Percentiles rank a stretch among this genome's conserved stretches.
phyloP scores from a whole-genome alignment of 257 asterid genomes.

The Nyctanthes arbortristis region DNA sequence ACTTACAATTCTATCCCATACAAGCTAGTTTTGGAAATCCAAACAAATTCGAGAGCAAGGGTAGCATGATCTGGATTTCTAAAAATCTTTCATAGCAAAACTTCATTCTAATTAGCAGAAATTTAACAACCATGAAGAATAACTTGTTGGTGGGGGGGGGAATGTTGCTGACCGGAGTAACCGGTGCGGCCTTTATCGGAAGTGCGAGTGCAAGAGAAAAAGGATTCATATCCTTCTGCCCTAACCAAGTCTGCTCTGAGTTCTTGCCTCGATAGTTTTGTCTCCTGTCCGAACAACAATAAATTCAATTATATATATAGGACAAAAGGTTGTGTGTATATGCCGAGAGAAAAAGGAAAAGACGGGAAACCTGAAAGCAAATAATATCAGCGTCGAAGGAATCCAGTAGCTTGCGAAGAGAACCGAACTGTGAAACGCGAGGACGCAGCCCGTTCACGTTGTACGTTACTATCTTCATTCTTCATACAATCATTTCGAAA shows the following conservation, averaged over 20 bases:
- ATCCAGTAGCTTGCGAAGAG: constrained; percentile 74
- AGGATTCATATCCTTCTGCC: constrained; percentile 94
- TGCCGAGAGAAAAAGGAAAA: background rate
- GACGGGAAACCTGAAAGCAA: constrained; percentile 62
- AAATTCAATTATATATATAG: background rate
- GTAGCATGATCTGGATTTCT: background rate
- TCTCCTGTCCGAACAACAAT: constrained; percentile 50
- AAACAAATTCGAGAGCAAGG: background rate
- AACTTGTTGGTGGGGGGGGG: background rate
- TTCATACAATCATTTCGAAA: constrained; percentile 5
- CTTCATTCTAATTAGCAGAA: background rate
- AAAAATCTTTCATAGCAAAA: background rate
- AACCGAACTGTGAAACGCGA: constrained; percentile 78
- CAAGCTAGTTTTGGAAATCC: no score
- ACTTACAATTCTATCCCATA: no score
- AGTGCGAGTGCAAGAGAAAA: constrained; percentile 87
- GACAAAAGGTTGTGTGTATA: background rate
- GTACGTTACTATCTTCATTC: constrained; percentile 92
- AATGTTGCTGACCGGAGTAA: constrained; percentile 60
- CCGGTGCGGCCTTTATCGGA: constrained; percentile 83
- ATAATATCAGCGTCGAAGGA: constrained; percentile 85
- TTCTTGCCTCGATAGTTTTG: constrained; percentile 80
- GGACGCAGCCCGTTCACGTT: constrained; percentile 92
- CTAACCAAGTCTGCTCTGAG: constrained; percentile 72
- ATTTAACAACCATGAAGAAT: background rate